Conservation (phyloP, 495 filamentous ascomycete genomes). For the Choiromyces venosus region DNA sequence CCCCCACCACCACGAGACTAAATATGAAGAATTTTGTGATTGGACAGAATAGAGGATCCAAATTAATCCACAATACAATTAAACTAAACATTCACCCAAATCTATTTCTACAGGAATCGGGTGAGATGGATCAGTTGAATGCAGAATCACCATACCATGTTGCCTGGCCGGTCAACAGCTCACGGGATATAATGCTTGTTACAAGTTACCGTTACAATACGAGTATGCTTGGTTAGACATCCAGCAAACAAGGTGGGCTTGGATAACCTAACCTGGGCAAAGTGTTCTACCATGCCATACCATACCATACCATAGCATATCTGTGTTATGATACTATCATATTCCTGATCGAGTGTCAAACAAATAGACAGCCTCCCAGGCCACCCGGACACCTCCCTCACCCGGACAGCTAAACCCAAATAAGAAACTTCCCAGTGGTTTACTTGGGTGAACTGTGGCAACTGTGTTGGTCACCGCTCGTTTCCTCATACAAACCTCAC, state of each 20-base stretch:
- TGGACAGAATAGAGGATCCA: background rate
- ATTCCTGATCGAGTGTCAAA: background rate
- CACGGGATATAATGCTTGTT: background rate
- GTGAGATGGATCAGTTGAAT: background rate
- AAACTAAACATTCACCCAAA: background rate
- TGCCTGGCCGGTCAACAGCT: background rate
- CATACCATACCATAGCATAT: too few relatives aligned
- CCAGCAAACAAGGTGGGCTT: background rate
- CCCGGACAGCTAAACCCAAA: too few relatives aligned
- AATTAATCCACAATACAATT: background rate
- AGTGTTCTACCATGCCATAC: background rate
- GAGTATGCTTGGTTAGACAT: background rate
- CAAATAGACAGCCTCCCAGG: too few relatives aligned
- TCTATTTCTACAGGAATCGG: background rate
- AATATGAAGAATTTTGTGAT: background rate
- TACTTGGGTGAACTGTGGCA: too few relatives aligned
- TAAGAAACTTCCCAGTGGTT: too few relatives aligned
- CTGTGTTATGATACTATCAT: background rate
- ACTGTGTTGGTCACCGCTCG: too few relatives aligned
- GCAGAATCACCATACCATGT: background rate
- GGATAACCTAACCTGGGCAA: background rate
- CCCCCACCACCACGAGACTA: background rate
- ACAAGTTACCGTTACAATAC: background rate
- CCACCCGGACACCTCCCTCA: too few relatives aligned
- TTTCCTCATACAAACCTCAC: too few relatives aligned